These are phyloP conservation scores for barley (Hordeum vulgare) DNA, from an alignment of 176 grass and related monocot genomes.

Conservation along the genomic window DNA sequence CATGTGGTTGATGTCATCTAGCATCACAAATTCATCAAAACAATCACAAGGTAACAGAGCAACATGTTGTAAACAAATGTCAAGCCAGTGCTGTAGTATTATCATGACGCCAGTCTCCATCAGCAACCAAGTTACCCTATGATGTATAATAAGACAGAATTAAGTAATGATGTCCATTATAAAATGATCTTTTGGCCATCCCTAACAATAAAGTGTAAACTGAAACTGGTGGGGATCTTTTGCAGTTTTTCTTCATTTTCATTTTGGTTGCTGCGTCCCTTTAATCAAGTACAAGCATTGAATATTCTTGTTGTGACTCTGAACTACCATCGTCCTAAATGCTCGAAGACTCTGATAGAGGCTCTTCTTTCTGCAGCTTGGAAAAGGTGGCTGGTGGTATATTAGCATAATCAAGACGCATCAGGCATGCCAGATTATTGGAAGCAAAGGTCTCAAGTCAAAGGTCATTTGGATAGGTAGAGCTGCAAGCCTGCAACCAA, in stretches of 20 bases:
- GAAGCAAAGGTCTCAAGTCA: too few species aligned
- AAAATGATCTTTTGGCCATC: conserved; percentile 7
- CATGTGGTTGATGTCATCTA: conserved; percentile 1
- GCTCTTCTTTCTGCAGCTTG: conserved; percentile 18
- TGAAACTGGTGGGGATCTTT: not conserved
- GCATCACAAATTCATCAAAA: conserved; percentile 12
- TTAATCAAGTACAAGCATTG: conserved; percentile 27
- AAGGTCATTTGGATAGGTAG: conserved; percentile 23
- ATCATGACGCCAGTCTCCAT: not conserved
- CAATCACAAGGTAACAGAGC: not conserved
- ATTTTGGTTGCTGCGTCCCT: conserved; percentile 22
- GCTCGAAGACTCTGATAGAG: conserved; percentile 18
- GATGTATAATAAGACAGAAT: not conserved
- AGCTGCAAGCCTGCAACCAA: conserved; percentile 12
- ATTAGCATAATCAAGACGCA: not conserved
- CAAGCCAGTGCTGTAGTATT: conserved; percentile 1
- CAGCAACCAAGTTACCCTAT: not conserved
- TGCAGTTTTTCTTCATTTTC: conserved; percentile 1
- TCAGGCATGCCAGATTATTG: not conserved
- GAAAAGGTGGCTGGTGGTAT: conserved; percentile 3
- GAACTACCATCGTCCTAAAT: conserved; percentile 21
- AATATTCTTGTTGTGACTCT: conserved; percentile 21
- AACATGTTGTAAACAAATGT: not conserved
- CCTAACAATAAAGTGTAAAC: conserved; percentile 13
- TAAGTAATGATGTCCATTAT: not conserved